These are phyloP conservation scores for Trametes cingulata DNA, from an alignment of 768 basidiomycete genomes.

Conservation along the genomic window DNA sequence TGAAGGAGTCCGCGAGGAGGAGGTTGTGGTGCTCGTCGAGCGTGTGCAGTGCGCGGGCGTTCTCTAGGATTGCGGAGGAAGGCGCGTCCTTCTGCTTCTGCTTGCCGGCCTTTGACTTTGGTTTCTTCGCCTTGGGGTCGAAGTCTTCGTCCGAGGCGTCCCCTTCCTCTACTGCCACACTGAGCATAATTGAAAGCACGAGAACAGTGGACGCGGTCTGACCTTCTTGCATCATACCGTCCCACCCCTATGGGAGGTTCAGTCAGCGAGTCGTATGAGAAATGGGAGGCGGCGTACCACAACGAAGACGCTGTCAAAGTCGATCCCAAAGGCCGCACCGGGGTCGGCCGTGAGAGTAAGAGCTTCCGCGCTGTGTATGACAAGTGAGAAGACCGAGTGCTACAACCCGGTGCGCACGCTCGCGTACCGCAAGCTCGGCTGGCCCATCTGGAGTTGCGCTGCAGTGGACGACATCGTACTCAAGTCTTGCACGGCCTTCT, in stretches of 20 bases:
- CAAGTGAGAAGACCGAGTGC: not conserved
- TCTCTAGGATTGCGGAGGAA: constrained; percentile 24
- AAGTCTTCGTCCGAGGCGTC: constrained; percentile 53
- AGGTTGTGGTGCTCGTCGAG: constrained; percentile 73
- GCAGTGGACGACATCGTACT: constrained; percentile 46
- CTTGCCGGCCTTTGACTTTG: constrained; percentile 25
- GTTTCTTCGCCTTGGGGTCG: constrained; percentile 37
- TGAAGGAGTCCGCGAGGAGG: constrained; percentile 65
- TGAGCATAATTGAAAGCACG: too few relatives aligned
- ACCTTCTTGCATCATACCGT: constrained; percentile 3
- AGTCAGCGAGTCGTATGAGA: not conserved
- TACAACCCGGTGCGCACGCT: not conserved
- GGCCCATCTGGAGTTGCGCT: constrained; percentile 68
- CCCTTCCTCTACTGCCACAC: constrained; percentile 1
- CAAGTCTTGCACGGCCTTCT: constrained; percentile 74
- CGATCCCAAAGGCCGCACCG: constrained; percentile 47
- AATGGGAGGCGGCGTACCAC: constrained; percentile 38
- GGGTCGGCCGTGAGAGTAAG: constrained; percentile 49
- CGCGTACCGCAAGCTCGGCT: constrained; percentile 63
- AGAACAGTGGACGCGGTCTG: not conserved
- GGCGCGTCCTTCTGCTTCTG: constrained; percentile 30
- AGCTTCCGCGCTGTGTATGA: constrained; percentile 33
- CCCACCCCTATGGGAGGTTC: not conserved
- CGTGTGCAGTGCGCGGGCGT: constrained; percentile 43
- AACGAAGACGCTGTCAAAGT: constrained; percentile 66